Percentiles rank a stretch among this genome's conserved stretches.
phyloP scores from a whole-genome alignment of 805 yeast genomes.

The Diddensiella transvaalensis region DNA sequence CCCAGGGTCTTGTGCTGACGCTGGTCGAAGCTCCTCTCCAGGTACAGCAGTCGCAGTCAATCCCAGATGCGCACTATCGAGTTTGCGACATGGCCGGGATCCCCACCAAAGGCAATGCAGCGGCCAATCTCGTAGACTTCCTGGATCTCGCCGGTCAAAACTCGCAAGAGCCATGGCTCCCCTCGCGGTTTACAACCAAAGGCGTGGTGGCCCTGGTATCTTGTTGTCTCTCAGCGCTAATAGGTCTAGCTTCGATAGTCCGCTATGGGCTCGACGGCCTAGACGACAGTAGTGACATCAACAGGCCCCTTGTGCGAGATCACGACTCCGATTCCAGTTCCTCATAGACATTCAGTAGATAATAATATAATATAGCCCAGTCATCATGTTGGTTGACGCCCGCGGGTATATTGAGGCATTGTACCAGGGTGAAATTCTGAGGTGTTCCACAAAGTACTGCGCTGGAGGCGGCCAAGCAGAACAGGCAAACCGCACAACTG shows the following conservation, averaged over 20 bases:
- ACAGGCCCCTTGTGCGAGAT: too few relatives aligned
- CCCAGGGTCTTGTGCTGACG: conserved; percentile 82
- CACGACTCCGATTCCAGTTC: too few relatives aligned
- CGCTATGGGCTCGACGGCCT: conserved; percentile 56
- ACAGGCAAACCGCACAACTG: too few relatives aligned
- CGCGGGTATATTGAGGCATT: too few relatives aligned
- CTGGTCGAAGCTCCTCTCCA: conserved; percentile 78
- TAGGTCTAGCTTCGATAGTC: conserved; percentile 73
- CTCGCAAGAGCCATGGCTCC: conserved; percentile 61
- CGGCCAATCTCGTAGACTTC: conserved; percentile 62
- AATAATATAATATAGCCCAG: too few relatives aligned
- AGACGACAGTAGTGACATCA: too few relatives aligned
- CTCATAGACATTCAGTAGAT: too few relatives aligned
- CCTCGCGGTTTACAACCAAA: conserved; percentile 85
- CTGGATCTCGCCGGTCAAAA: conserved; percentile 70
- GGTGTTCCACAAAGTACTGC: not conserved
- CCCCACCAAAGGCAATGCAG: conserved; percentile 74
- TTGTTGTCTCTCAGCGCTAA: conserved; percentile 76
- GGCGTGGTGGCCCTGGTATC: conserved; percentile 93
- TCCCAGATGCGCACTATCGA: conserved; percentile 56
- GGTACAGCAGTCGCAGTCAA: conserved; percentile 42
- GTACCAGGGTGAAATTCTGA: too few relatives aligned
- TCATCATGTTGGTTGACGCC: too few relatives aligned
- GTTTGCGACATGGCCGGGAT: conserved; percentile 59
- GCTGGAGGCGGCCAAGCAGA: too few relatives aligned